Evolutionary conservation across 2,329 filamentous ascomycete genomes (phyloP), one percentile per base, ranked within the genome.

Genomic region (Aspergillus sp.): DNA sequence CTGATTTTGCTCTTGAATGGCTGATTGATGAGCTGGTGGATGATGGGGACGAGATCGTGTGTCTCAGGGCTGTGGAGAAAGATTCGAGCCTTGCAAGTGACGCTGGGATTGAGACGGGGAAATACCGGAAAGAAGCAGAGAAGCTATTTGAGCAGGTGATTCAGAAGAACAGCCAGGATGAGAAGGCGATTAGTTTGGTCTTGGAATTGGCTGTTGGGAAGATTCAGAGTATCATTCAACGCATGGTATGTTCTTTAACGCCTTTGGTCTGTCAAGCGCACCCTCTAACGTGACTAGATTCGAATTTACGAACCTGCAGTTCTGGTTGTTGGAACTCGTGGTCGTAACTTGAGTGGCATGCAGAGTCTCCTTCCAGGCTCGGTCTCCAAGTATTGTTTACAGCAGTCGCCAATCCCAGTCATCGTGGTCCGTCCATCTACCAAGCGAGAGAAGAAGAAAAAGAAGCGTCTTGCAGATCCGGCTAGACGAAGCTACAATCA

Each of bases 381-480:
- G 0, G 90, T 95, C 36, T 94, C 88, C 27, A 95, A 95, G 62
- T 96, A 95, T 68, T 95, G 90, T 59, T 76, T 95, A 9, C 90
- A 96, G 62, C 90, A 95, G 64, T 95, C 88, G 2, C 90, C 90
- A 0, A 88, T 96, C 1, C 90, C 90, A 1, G 90, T 95, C 6
- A 90, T 95, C 28, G 90, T 96, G 29, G 90, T 95, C 7, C 81
- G 90, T 4, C 90, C 90, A 31, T 86, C 85, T 29, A 86, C 87
- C 48, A 94, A 94, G 70, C 85, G 90, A 13, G 81, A 88, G 60
- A 93, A 93, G 69, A 94, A 94, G 71, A 94, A 93, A 68, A 78
- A 79, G 46, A 95, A 95, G 72, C 83, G 90, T 28, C 78, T 82
- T 40, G 82, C 86, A 42, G 88, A 95, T 56, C 83, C 88, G 5